Percentiles rank a stretch among this genome's conserved stretches.
phyloP scores from a whole-genome alignment of 495 filamentous ascomycete genomes.

The Tirmania nivea region DNA sequence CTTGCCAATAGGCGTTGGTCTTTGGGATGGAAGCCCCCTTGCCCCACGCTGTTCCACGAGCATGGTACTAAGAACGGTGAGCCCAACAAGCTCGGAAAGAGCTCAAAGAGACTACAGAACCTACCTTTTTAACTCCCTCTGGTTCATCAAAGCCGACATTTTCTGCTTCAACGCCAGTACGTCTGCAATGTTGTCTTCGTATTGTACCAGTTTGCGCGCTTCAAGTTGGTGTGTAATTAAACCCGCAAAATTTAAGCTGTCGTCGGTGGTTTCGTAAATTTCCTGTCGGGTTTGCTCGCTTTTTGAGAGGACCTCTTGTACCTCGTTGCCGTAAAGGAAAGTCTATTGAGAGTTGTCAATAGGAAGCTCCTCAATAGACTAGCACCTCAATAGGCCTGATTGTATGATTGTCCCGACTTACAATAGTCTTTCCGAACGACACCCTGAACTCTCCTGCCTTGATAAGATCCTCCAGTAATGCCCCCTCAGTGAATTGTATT shows the following conservation, averaged over 20 bases:
- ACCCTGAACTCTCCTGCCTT: conserved; percentile 26
- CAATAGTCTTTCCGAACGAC: conserved; percentile 25
- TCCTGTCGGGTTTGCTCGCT: not conserved
- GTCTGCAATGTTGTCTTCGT: conserved; percentile 27
- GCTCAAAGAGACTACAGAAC: not conserved
- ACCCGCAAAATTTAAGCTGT: not conserved
- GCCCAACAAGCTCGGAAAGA: not conserved
- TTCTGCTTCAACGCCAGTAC: conserved; percentile 30
- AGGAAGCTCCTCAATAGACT: not conserved
- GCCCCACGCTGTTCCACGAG: not conserved
- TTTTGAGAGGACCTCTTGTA: not conserved
- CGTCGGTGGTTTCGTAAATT: not conserved
- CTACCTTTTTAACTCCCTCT: not conserved
- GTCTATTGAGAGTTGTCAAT: not conserved
- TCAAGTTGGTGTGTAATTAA: not conserved
- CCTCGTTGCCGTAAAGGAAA: not conserved
- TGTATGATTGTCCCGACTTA: conserved; percentile 15
- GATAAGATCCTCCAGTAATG: conserved; percentile 30
- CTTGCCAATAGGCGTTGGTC: too few species aligned
- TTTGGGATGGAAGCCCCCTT: too few species aligned
- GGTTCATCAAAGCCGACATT: conserved; percentile 22
- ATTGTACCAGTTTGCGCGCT: not conserved
- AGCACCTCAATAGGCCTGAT: not conserved
- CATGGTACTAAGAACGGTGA: not conserved
- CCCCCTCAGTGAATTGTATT: conserved; percentile 30